These are phyloP conservation scores for Cucurbita moschata DNA, from an alignment of 306 rosid genomes.

Conservation along the genomic window DNA sequence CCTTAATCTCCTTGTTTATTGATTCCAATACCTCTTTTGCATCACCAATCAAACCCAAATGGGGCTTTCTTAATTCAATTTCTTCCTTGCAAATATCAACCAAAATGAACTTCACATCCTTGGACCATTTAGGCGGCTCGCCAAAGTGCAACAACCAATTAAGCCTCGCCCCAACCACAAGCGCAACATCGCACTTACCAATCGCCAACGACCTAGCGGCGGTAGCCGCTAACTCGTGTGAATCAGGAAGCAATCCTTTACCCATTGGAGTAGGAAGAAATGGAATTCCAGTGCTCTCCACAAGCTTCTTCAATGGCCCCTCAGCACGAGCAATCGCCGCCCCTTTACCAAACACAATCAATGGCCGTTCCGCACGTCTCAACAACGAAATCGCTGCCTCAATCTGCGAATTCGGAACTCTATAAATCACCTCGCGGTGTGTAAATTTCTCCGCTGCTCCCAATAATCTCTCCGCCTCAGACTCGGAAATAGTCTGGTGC, in stretches of 20 bases:
- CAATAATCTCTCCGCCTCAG: constrained; percentile 49
- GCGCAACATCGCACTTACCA: constrained; percentile 80
- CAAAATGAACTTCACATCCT: constrained; percentile 68
- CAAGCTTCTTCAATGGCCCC: constrained; percentile 35
- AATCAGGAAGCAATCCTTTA: constrained; percentile 67
- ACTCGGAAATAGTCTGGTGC: constrained; percentile 39
- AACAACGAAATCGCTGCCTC: constrained; percentile 41
- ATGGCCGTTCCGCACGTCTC: constrained; percentile 54
- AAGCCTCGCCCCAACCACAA: constrained; percentile 74
- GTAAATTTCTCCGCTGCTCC: constrained; percentile 19
- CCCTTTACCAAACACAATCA: constrained; percentile 84
- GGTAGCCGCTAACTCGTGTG: constrained; percentile 69
- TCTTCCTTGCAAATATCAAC: constrained; percentile 66
- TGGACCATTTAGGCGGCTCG: constrained; percentile 83
- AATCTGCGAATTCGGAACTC: constrained; percentile 17
- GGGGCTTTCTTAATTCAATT: constrained; percentile 61
- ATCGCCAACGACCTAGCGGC: constrained; percentile 89
- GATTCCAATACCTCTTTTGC: constrained; percentile 49
- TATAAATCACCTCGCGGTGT: not conserved
- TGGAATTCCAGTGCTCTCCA: constrained; percentile 74
- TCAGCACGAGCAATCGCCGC: constrained; percentile 80
- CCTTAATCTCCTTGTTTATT: constrained; percentile 64
- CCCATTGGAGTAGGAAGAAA: constrained; percentile 97
- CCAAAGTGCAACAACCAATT: constrained; percentile 94
- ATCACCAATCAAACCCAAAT: constrained; percentile 78